These are phyloP conservation scores for Penicillium cosmopolitanum DNA, from an alignment of 495 filamentous ascomycete species.

Conservation along the genomic window DNA sequence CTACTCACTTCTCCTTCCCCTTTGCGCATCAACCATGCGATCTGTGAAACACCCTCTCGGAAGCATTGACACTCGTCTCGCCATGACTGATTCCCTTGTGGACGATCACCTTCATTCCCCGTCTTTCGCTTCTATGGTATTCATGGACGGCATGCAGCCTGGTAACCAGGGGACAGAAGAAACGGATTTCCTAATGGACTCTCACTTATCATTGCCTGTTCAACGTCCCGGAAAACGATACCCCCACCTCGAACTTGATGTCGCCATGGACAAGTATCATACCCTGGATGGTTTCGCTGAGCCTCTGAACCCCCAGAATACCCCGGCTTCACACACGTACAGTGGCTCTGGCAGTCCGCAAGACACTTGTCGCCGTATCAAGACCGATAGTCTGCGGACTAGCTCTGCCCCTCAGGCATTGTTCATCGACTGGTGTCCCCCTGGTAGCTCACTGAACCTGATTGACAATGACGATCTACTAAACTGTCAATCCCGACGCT, in stretches of 20 bases:
- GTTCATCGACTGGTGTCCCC: constrained; percentile 21
- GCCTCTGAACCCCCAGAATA: constrained; percentile 29
- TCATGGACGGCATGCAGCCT: constrained; percentile 8
- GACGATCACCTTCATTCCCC: constrained; percentile 11
- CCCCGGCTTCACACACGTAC: constrained; percentile 28
- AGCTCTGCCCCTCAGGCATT: constrained; percentile 16
- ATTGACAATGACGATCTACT: neutral
- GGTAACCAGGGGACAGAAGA: neutral
- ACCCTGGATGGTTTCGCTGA: constrained; percentile 23
- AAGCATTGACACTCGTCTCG: constrained; percentile 26
- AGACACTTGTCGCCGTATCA: neutral
- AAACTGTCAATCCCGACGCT: neutral
- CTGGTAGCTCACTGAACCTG: constrained; percentile 4
- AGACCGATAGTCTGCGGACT: constrained; percentile 11
- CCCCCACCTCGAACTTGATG: constrained; percentile 27
- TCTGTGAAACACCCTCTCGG: constrained; percentile 29
- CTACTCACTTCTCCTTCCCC: constrained; percentile 1
- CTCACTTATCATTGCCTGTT: neutral
- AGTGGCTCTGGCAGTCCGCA: constrained; percentile 15
- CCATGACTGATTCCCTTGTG: constrained; percentile 14
- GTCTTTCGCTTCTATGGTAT: constrained; percentile 20
- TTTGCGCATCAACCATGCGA: constrained; percentile 13
- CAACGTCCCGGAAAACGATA: constrained; percentile 7
- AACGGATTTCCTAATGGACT: neutral
- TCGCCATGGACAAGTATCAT: constrained; percentile 26